Base-by-base conservation (phyloP, 371 early-diverging fungal species). In the Mucor lusitanicus region DNA sequence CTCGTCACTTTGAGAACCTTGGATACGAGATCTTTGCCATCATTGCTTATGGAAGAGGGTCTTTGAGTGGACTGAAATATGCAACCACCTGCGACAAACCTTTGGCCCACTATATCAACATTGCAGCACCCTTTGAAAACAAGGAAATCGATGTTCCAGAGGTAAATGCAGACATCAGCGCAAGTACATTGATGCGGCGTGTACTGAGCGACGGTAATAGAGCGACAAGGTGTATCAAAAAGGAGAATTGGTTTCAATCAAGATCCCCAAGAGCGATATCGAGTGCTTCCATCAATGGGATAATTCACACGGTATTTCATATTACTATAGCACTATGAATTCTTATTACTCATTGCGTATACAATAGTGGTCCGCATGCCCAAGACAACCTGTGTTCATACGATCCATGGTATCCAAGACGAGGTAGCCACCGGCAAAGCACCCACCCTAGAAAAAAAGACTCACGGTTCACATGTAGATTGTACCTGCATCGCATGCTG, bases 361-460 rank as follows among this genome's bases (percentile, higher is more conserved):
- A 0, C 13, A 48, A 50, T 56, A 85, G 87, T 84, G 8, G 64
- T 71, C 28, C 73, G 75, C 30, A 83, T 87, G 66, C 84, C 88
- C 0, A 64, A 76, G 19, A 75, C 81, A 64, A 86, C 83, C 11
- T 83, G 79, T 62, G 79, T 87, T 19, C 69, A 85, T 32, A 79
- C 85, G 27, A 71, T 73, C 48, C 86, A 87, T 73, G 86, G 86
- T 3, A 72, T 82, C 11, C 68, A 77, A 9, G 88, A 87, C 59
- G 63, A 57, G 56, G 87, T 85, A 81, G 58, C 27, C 39, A 54
- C 39, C 27, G 5, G 13, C 15, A 39, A 39, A 13, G 23, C 11
- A 40, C n/a, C n/a, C 40, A 40, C 3, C 9, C 40, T 40, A 17
- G 40, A 17, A 6, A 6, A 30, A 30, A 17, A 40, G 6, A 40